These are phyloP conservation scores for Triticum aestivum DNA, from an alignment of 176 grass and related monocot species.

Conservation along the genomic window IWGSC_CS_RefSeq_v2.1 NC_057801.1:12489448-12489947, in stretches of 20 bases:
- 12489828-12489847: background rate
- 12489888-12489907: conserved; percentile 39
- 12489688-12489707: conserved; percentile 93
- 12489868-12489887: background rate
- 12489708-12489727: conserved; percentile 83
- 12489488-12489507: background rate
- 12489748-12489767: conserved; percentile 95
- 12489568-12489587: conserved; percentile 94
- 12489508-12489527: background rate
- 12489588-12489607: conserved; percentile 96
- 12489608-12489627: conserved; percentile 96
- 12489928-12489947: conserved; percentile 92
- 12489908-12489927: conserved; percentile 92
- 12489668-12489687: conserved; percentile 82
- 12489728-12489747: conserved; percentile 93
- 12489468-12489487: background rate
- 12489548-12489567: background rate
- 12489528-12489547: conserved; percentile 3
- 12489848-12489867: background rate
- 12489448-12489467: background rate
- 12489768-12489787: conserved; percentile 81
- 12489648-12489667: conserved; percentile 87
- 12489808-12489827: background rate
- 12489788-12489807: conserved; percentile 54
- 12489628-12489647: conserved; percentile 92